phyloP scores from a whole-genome alignment of 768 basidiomycete genomes.

The Phlegmacium glaucopus region DNA sequence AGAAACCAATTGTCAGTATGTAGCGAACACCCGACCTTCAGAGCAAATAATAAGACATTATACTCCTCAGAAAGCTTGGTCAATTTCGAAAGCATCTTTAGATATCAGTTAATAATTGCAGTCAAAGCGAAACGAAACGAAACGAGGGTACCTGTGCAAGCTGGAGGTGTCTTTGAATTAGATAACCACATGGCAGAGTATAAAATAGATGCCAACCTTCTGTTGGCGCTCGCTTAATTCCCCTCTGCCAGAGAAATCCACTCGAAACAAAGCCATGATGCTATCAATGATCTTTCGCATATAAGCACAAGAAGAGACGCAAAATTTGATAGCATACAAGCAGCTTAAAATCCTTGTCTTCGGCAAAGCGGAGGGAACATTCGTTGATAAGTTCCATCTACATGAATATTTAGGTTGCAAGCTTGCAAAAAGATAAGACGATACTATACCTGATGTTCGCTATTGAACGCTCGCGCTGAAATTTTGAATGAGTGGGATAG shows the following conservation, averaged over 20 bases:
- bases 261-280: conserved; percentile 95
- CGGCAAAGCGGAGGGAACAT: conserved; percentile 83
- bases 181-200: background rate
- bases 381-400: conserved; percentile 93
- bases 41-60: conserved; percentile 45
- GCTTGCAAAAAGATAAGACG: too few relatives aligned
- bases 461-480: conserved; percentile 84
- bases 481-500: background rate
- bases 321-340: conserved; percentile 39
- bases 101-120: background rate
- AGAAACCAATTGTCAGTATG: conserved; percentile 3
- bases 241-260: conserved; percentile 91
- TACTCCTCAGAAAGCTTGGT: conserved; percentile 92
- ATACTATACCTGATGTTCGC: conserved; percentile 74
- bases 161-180: conserved; percentile 31
- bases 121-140: background rate
- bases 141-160: conserved; percentile 66
- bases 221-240: conserved; percentile 94
- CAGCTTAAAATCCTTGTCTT: conserved; percentile 80
- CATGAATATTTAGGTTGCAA: too few relatives aligned
- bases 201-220: conserved; percentile 45
- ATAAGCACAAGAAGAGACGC: conserved; percentile 9
- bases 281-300: conserved; percentile 80
- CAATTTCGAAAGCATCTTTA: conserved; percentile 85
- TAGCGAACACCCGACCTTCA: background rate